Base-by-base conservation (phyloP, 768 basidiomycete genomes). In the Mycena crocata region DNA sequence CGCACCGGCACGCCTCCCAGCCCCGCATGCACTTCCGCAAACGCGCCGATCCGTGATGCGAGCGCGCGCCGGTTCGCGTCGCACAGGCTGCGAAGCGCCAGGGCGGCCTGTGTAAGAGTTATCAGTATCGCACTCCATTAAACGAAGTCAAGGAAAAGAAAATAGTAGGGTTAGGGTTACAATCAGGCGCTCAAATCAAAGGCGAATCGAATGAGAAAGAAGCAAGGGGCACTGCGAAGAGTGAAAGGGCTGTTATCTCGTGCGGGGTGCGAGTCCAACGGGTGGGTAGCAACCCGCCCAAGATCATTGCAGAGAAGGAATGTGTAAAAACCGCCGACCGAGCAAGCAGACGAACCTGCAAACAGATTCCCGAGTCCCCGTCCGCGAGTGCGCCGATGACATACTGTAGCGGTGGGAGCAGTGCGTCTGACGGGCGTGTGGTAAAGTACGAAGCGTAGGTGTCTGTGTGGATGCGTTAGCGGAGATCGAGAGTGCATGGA, bases 31-130 rank as follows among this genome's bases (percentile, higher is more conserved):
- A 98, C 77, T 64, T 91, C 89, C 5, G 90, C 93, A 76, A 98
- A 97, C 0, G 94, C 92, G 3, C 83, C 84, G 39, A 98, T 94
- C 71, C 94, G 94, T 8, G 89, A 87, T 2, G 94, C 93, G 15
- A 98, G 82, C 13, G 90, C 92, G n/a, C 83, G 83, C 57, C 96
- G 83, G 75, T 98, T 98, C 40, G 93, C 89, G 77, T 98, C 96
- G 72, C 96, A 98, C 4, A 98, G 78, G 59, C 94, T 92, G 42
- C 93, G 89, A 30, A 98, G 83, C 0, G 94, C 89, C 52, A 90
- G 90, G 0, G 95, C 95, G 1, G 95, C 94, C 10, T 89, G 85
- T 0, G 32, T 79, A 77, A 8, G 85, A 86, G 66, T 93, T 93
- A 0, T 87, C 81, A 28, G 12, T 8, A 37, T 12, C n/a, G n/a